Evolutionary conservation across 805 yeast species (phyloP), one percentile per base, ranked within the genome.

Genomic region (Kluyveromyces nonfermentans): DNA sequence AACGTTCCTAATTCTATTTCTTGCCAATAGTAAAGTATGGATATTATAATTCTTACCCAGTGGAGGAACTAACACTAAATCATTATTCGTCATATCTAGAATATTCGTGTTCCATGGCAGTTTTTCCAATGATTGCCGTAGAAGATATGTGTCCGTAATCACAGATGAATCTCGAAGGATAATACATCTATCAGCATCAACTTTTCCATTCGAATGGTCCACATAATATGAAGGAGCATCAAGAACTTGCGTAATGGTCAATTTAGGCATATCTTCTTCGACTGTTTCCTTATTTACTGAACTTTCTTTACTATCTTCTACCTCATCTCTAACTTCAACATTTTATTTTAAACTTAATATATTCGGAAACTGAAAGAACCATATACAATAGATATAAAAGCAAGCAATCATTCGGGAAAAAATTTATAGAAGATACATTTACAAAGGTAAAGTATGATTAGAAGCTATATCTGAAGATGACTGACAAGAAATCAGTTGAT

Each of bases 71-170:
- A 68, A 69, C 1, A 71, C 62, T n/a, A 90, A 63, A 30, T 77
- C 81, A 62, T 90, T 90, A 55, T 82, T 80, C 1, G 90, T 77
- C 28, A 90, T 57, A 59, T 90, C 97, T 2, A 90, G 62, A 72
- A 76, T 47, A 72, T 80, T 57, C 63, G 68, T 34, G 55, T 65
- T 57, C 71, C 76, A 43, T 55, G 59, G 53, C 0, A 77, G 64
- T 3, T 74, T 60, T 33, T 67, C 62, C 9, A 68, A 51, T 12
- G 66, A 60, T 16, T 78, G 60, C 3, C 71, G 61, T 40, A 66
- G 63, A 36, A 78, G 50, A 49, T 67, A 62, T 42, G 72, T 47
- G 48, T 72, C 71, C 37, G 60, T 61, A 42, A 73, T 60, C 34
- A 78, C 42, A 52, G 71, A 50, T 47, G 62, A 37, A 43, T 62